Base-by-base conservation (phyloP, 2,329 filamentous ascomycete species). In the Cadophora malorum region DNA sequence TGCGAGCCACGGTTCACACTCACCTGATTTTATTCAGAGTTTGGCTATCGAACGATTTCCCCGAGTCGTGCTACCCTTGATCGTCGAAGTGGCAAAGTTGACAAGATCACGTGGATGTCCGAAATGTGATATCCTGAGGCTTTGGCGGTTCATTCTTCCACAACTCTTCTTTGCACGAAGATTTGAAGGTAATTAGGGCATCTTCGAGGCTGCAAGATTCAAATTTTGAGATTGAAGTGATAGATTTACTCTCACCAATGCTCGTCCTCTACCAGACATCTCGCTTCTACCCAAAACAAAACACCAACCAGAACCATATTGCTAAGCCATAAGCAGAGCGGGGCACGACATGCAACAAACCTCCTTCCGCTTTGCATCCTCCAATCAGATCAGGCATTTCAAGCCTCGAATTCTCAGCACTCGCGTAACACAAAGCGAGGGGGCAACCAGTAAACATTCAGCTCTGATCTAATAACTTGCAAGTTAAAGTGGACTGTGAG, bases 301-400 rank as follows among this genome's bases (percentile, higher is more conserved):
- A 33, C 14, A 33, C 7, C 52, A 55, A 21, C 56, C 56, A 41
- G 9, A 60, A 21, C 23, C 35, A 60, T 28, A 19, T 16, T 7
- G n/a, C 16, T 23, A 60, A 60, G 21, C 56, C 56, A 16, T 6
- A 25, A 60, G 9, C 35, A n/a, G 21, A 60, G 56, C 56, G 38
- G 56, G 56, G 56, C 56, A 60, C 56, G 56, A 60, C 23, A 47
- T 47, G 38, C 56, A 60, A 60, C 56, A 47, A 60, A 28, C 16
- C 9, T 23, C n/a, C n/a, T 45, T 60, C 31, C 16, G 19, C 4
- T 9, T 60, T 16, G 23, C 28, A 38, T 0, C 38, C 28, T 45
- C 33, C 56, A 60, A 47, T 56, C 53, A 38, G 7, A 23, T 2
- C 38, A 6, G 6, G 28, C n/a, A 28, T 19, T 49, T 49, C 56